phyloP scores from a whole-genome alignment of 1,139 yeast species.

The Yamadazyma atmosphaerica region DNA sequence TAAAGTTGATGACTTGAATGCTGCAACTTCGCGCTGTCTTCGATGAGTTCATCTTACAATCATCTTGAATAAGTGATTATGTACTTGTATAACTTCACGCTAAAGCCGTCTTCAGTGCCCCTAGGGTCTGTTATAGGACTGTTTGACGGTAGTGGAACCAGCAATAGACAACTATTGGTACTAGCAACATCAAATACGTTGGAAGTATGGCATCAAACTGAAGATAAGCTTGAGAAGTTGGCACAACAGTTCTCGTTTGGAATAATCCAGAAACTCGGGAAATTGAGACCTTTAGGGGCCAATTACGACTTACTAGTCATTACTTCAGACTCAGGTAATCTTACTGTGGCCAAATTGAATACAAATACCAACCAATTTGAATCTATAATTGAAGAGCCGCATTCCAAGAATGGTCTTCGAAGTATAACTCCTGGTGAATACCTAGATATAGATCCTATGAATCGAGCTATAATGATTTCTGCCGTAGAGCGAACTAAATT shows the following conservation, averaged over 20 bases:
- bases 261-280: conserved; percentile 52
- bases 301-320: conserved; percentile 60
- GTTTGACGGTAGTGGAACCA: conserved; percentile 58
- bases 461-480: conserved; percentile 67
- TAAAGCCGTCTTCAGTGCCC: conserved; percentile 56
- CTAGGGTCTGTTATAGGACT: conserved; percentile 62
- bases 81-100: conserved; percentile 66
- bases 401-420: conserved; percentile 72
- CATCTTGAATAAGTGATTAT: no score
- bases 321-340: conserved; percentile 79
- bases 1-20: conserved; percentile 3
- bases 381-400: conserved; percentile 62
- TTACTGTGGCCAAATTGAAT: conserved; percentile 57
- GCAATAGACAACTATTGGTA: conserved; percentile 64
- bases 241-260: conserved; percentile 56
- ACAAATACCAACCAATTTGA: conserved; percentile 36
- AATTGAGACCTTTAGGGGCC: conserved; percentile 54
- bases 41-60: no score
- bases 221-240: conserved; percentile 46
- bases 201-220: conserved; percentile 49
- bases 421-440: conserved; percentile 77
- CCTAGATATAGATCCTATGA: conserved; percentile 70
- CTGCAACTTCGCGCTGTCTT: neutral
- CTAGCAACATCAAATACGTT: conserved; percentile 55
- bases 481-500: conserved; percentile 75